Evolutionary conservation across 345 rosid genomes (phyloP), one percentile per base, ranked within the genome.

Genomic region (Sapria himalayana): DNA sequence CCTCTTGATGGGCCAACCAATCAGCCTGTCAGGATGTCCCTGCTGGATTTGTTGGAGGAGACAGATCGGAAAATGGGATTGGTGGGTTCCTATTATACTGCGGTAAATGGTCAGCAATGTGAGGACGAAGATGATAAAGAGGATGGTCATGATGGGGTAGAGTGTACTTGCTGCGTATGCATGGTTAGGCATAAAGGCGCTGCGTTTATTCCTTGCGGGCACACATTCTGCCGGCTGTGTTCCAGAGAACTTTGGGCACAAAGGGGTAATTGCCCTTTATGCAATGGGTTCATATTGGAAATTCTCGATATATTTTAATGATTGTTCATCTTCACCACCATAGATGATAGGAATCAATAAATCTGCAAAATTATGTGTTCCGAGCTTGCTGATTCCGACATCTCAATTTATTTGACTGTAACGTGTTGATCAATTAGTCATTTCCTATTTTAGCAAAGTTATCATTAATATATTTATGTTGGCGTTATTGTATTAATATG

Each of bases 231-330:
- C 55, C 65, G 93, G 60, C 41, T 79, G 45, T 89, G 98, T 32
- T 89, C 98, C 7, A 82, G 80, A 60, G 98, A 89, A 75, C 91
- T 82, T 9, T 57, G 67, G 74, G 94, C 72, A 19, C 79, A 78
- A 53, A 71, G 91, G 48, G 94, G 94, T 4, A 73, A 67, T 45
- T 89, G 98, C 48, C 98, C 98, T 2, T 69, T 82, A 14, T 89
- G 98, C 70, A 82, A 76, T 19, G 68, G 62, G 9, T 74, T 61
- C 56, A 81, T 89, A 21, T 49, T 72, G 41, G 98, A 82, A 51
- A 69, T 82, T 48, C 85, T 89, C 34, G 93, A 79, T 41, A 79
- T 89, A 39, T 89, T 89, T 48, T 84, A 52, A 65, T 25, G 40
- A 17, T 14, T 41, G n/a, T 19, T 15, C 0, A 11, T 19, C 29